phyloP scores from a whole-genome alignment of 805 yeast genomes.

The Wickerhamomyces queroliae region DNA sequence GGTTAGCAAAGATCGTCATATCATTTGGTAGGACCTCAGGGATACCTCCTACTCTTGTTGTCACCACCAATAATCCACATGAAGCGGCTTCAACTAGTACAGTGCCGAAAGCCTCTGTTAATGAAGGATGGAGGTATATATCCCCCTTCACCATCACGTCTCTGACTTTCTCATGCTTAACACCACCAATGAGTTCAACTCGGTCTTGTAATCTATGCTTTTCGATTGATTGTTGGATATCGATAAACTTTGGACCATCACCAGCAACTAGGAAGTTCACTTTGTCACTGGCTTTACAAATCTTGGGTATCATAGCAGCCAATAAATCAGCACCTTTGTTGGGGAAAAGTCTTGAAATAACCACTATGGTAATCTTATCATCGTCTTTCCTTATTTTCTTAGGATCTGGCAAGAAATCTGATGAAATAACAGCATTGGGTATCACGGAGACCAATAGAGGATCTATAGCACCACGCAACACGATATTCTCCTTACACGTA shows the following conservation, averaged over 20 bases:
- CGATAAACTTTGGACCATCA: conserved; percentile 93
- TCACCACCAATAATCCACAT: conserved; percentile 88
- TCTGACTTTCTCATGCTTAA: conserved; percentile 88
- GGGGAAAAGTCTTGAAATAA: conserved; percentile 87
- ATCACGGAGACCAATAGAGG: conserved; percentile 81
- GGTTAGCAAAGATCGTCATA: conserved; percentile 89
- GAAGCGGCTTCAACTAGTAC: conserved; percentile 96
- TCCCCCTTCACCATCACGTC: conserved; percentile 92
- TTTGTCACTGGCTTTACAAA: conserved; percentile 56
- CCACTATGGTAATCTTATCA: conserved; percentile 70
- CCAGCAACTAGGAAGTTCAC: conserved; percentile 90
- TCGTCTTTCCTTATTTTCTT: conserved; percentile 20
- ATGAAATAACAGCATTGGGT: conserved; percentile 90
- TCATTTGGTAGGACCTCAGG: conserved; percentile 92
- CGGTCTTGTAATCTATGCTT: conserved; percentile 78
- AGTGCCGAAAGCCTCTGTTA: conserved; percentile 98
- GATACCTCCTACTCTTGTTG: conserved; percentile 95
- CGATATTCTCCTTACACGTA: conserved; percentile 94
- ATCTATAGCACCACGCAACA: conserved; percentile 75
- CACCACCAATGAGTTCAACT: conserved; percentile 79
- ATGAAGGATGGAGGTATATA: conserved; percentile 86
- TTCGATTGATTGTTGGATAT: conserved; percentile 93
- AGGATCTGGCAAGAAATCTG: conserved; percentile 61
- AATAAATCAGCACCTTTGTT: conserved; percentile 93
- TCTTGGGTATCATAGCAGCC: conserved; percentile 76